These are phyloP conservation scores for Colletotrichum sublineola DNA, from an alignment of 2,329 filamentous ascomycete species.

Conservation along the genomic window DNA sequence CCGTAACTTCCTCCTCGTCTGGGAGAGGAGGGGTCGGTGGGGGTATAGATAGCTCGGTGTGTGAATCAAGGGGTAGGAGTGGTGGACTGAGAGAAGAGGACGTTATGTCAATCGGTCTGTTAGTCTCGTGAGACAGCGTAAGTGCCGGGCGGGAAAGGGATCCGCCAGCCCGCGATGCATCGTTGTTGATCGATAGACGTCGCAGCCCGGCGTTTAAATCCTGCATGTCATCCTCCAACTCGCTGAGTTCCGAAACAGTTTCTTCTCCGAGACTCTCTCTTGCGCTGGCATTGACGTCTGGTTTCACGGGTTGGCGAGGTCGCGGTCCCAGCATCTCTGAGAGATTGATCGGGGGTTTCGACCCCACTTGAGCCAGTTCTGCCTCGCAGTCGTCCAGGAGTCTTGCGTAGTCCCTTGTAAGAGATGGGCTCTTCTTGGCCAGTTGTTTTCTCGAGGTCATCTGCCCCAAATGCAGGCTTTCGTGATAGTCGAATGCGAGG, in stretches of 20 bases:
- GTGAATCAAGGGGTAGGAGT: conserved; percentile 30
- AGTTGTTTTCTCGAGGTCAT: conserved; percentile 49
- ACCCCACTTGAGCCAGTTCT: conserved; percentile 54
- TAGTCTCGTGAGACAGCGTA: conserved; percentile 29
- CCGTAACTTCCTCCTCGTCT: conserved; percentile 23
- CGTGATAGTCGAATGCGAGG: conserved; percentile 68
- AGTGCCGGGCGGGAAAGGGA: conserved; percentile 10
- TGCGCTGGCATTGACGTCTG: conserved; percentile 32
- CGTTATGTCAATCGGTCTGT: not conserved
- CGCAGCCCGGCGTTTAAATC: conserved; percentile 15
- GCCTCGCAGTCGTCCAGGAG: conserved; percentile 58
- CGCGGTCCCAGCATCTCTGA: conserved; percentile 41
- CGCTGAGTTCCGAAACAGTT: conserved; percentile 63
- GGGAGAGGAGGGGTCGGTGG: conserved; percentile 38
- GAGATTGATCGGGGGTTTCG: conserved; percentile 44
- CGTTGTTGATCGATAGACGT: conserved; percentile 26
- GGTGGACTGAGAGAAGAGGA: conserved; percentile 29
- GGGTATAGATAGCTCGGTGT: conserved; percentile 32
- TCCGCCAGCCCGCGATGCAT: conserved; percentile 2
- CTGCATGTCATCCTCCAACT: conserved; percentile 62
- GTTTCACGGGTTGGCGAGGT: conserved; percentile 29
- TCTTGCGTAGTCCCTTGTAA: conserved; percentile 59
- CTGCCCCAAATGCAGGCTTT: conserved; percentile 59
- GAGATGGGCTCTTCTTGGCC: conserved; percentile 38
- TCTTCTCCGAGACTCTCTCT: conserved; percentile 47